Base-by-base conservation (phyloP, 2,329 filamentous ascomycete genomes). In the Blumeriella jaapii region DNA sequence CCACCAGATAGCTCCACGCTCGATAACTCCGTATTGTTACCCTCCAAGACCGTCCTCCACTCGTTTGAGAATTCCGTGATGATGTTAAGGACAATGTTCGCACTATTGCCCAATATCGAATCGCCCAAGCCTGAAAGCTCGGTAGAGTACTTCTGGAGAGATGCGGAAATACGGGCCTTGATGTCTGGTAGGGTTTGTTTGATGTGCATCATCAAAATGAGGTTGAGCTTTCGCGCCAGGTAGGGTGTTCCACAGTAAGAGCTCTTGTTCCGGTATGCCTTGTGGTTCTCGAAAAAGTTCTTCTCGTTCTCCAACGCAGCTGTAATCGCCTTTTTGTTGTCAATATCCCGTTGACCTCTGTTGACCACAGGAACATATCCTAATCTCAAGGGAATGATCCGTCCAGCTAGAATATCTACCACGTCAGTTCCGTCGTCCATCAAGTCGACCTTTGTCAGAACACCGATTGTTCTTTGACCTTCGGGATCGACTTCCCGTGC, bases 161-260 rank as follows among this genome's bases (percentile, higher is more conserved):
- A 95, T 48, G 83, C 82, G n/a, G 82, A 74, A 51, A 98, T 98
- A 45, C 93, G 82, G 10, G 83, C 85, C 66, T 98, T 98, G 68
- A 98, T 98, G 57, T 98, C 91, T 25, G 91, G 91, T 10, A 98
- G 73, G 1, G 91, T 98, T 66, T 98, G 89, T 65, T 98, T 98
- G 68, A 98, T 98, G 67, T 98, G 91, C 91, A 98, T 98, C 89
- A 98, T 96, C 50, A 98, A 72, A 56, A 98, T 96, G 54, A 98
- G 69, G 63, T 98, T 98, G 41, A 98, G 74, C 64, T 98, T 98
- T 50, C 89, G 78, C 3, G 91, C 91, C 41, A 98, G 69, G 57
- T 98, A 98, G 3, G 91, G 91, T 3, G 91, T 98, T 59, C 91
- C 91, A 61, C 91, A 98, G 69, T 98, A 98, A 5, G 87, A 83